Percentiles rank a stretch among this genome's conserved stretches.
Conservation (phyloP, 2,329 filamentous ascomycete genomes). For the Salinomyces thailandicus region DNA sequence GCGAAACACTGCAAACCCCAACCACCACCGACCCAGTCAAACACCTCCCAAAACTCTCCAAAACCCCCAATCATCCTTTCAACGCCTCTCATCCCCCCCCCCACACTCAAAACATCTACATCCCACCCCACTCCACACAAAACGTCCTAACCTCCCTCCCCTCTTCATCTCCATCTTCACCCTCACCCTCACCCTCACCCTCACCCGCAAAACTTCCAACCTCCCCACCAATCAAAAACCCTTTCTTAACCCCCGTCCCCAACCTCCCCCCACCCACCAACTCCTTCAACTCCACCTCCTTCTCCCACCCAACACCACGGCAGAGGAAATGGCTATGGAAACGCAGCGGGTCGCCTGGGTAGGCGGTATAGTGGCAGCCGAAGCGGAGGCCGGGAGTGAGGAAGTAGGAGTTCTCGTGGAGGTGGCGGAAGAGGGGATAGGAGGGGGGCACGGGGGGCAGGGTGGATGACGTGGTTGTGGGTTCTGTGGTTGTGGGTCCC, state of each 20-base stretch:
- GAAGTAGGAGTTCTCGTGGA: conserved; percentile 73
- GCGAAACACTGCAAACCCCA: too few species aligned
- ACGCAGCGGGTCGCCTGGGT: conserved; percentile 85
- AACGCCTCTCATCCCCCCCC: too few species aligned
- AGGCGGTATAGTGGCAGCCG: conserved; percentile 87
- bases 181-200: conserved; percentile 21
- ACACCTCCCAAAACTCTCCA: too few species aligned
- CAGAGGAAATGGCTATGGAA: conserved; percentile 94
- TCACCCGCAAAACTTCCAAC: conserved; percentile 26
- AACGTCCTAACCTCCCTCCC: conserved; percentile 71
- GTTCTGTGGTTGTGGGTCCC: neutral
- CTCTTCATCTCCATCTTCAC: conserved; percentile 27
- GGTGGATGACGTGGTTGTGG: neutral
- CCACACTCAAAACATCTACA: too few species aligned
- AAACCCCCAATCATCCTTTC: too few species aligned
- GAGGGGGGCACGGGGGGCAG: conserved; percentile 37
- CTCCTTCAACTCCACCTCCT: conserved; percentile 74
- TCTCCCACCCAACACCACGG: conserved; percentile 75
- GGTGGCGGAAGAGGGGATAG: conserved; percentile 68
- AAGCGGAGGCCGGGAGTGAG: conserved; percentile 88
- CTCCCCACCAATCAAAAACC: conserved; percentile 72
- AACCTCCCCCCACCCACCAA: conserved; percentile 77
- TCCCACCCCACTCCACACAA: conserved; percentile 86
- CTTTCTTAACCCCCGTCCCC: conserved; percentile 93
- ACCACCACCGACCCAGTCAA: too few species aligned